Conservation (phyloP, 1,284 basidiomycete genomes). For the Tylopilus orsonianus region DNA sequence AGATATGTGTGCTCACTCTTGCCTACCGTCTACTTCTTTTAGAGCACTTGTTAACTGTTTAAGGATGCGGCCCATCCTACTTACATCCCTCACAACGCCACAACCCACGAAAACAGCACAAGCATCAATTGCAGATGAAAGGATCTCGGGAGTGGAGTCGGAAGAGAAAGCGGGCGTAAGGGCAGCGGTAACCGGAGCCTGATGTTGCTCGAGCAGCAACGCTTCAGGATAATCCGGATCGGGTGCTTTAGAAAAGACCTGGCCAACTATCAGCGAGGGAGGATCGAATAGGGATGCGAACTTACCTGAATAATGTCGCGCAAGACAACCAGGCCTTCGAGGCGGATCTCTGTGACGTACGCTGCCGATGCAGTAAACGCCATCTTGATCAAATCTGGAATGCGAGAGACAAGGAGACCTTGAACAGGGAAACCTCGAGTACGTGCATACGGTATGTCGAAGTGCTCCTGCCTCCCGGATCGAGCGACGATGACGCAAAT, state of each 20-base stretch:
- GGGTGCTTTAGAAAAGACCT: constrained; percentile 84
- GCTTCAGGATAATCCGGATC: constrained; percentile 94
- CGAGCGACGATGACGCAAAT: constrained; percentile 79
- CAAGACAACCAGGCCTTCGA: constrained; percentile 90
- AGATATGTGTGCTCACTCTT: not conserved
- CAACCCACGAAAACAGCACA: constrained; percentile 96
- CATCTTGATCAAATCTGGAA: constrained; percentile 94
- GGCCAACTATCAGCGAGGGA: constrained; percentile 11
- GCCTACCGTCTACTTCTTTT: constrained; percentile 82
- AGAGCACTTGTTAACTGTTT: constrained; percentile 86
- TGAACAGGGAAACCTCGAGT: constrained; percentile 44
- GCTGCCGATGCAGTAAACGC: constrained; percentile 97
- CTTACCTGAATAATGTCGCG: constrained; percentile 89
- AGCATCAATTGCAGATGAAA: constrained; percentile 89
- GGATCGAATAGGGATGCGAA: not conserved
- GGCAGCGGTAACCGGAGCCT: constrained; percentile 97
- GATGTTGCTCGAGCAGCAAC: constrained; percentile 94
- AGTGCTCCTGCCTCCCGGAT: constrained; percentile 78
- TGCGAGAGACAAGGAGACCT: constrained; percentile 74
- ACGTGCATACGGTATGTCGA: constrained; percentile 71
- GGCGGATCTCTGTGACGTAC: constrained; percentile 90
- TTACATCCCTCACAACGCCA: constrained; percentile 91
- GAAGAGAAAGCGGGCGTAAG: constrained; percentile 96
- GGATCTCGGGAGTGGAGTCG: constrained; percentile 94
- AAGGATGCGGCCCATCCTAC: constrained; percentile 91